A percentile compares a stretch with the other conserved stretches of the same genome.
phyloP scores from a whole-genome alignment of 192 early-diverging fungal genomes.

The Radiomyces spectabilis region DNA sequence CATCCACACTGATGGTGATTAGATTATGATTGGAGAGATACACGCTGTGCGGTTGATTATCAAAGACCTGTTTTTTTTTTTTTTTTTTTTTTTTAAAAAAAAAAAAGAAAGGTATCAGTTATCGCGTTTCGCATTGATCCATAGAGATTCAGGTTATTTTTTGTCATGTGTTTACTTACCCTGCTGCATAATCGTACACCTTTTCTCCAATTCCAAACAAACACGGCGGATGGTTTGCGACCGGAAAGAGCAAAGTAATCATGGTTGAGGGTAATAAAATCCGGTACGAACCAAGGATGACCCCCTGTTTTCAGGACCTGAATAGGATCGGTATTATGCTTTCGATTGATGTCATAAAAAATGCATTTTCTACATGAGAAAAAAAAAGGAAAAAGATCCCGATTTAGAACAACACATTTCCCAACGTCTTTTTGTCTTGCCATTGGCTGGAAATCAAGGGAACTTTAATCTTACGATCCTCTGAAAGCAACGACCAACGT shows the following conservation, averaged over 20 bases:
- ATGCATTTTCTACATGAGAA: constrained; percentile 15
- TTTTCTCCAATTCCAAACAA: constrained; percentile 33
- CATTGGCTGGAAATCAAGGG: background rate
- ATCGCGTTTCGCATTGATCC: too few relatives aligned
- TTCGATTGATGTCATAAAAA: constrained; percentile 27
- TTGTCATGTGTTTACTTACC: constrained; percentile 9
- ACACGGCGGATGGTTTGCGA: constrained; percentile 26
- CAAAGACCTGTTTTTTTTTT: constrained; percentile 15
- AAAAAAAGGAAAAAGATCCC: background rate
- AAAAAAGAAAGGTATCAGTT: too few relatives aligned
- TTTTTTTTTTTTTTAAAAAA: too few relatives aligned
- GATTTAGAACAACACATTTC: background rate
- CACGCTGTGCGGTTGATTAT: constrained; percentile 27
- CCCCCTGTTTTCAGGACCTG: constrained; percentile 22
- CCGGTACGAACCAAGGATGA: constrained; percentile 23
- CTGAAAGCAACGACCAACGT: constrained; percentile 21
- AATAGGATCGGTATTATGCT: constrained; percentile 16
- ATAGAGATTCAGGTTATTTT: too few relatives aligned
- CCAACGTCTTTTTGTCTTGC: background rate
- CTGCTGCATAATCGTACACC: constrained; percentile 18
- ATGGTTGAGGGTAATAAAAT: constrained; percentile 16
- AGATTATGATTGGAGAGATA: constrained; percentile 18
- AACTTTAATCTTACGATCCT: constrained; percentile 24
- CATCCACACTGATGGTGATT: constrained; percentile 23
- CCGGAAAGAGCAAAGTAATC: constrained; percentile 26